phyloP scores from a whole-genome alignment of 164 flowering plant species.

The Stephania japonica region DNA sequence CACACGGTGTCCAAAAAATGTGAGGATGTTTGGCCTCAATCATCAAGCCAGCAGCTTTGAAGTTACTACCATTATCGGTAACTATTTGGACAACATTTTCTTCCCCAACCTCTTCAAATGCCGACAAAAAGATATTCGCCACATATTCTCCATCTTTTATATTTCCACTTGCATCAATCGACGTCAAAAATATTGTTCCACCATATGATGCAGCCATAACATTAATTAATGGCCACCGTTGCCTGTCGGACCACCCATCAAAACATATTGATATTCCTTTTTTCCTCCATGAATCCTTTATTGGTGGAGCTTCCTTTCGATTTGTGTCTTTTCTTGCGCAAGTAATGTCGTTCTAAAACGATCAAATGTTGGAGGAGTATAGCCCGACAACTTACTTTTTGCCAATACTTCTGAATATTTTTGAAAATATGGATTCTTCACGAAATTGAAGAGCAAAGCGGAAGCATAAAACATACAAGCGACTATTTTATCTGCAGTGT shows the following conservation, averaged over 20 bases:
- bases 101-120: background rate
- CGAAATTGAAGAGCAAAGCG: background rate
- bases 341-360: background rate
- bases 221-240: background rate
- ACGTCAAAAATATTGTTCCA: background rate
- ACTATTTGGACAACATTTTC: conserved; percentile 1
- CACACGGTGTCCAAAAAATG: conserved; percentile 9
- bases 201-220: too few relatives aligned
- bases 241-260: conserved; percentile 7
- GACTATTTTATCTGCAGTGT: background rate
- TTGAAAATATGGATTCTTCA: background rate
- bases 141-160: background rate
- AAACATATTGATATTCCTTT: background rate
- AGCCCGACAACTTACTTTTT: background rate
- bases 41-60: background rate
- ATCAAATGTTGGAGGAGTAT: background rate
- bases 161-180: background rate
- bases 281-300: background rate
- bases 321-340: background rate
- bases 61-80: background rate
- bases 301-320: background rate
- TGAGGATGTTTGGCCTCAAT: conserved; percentile 3
- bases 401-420: background rate
- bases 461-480: background rate
- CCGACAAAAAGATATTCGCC: background rate